Evolutionary conservation across 495 filamentous ascomycete genomes (phyloP).

Genomic region (Aspergillus diversus): DNA sequence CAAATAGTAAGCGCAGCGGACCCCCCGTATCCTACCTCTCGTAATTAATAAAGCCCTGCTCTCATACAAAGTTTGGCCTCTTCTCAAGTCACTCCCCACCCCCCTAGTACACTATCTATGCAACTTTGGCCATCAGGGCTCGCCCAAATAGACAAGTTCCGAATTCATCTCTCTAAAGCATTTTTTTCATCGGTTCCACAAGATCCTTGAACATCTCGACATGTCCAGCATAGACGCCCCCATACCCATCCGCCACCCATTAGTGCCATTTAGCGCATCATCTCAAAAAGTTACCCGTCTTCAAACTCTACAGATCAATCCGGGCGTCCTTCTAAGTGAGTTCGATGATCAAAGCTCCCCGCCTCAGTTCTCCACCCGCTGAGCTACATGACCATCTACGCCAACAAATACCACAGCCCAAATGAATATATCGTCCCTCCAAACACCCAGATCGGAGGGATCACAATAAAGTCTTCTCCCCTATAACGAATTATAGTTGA

Average conservation of each 20-base stretch:
- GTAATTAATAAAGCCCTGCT: too few species aligned
- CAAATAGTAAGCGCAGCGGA: too few species aligned
- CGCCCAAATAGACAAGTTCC: neutral
- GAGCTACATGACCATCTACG: slow-evolving; percentile 1
- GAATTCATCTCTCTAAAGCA: neutral
- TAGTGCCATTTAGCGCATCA: neutral
- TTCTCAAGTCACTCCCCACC: neutral
- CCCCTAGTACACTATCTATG: too few species aligned
- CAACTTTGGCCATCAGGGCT: neutral
- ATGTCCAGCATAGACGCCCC: neutral
- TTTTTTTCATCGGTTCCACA: neutral
- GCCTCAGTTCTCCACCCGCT: neutral
- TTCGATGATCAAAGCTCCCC: neutral
- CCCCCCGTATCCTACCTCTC: too few species aligned
- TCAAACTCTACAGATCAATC: slow-evolving; percentile 5
- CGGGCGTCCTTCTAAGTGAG: neutral
- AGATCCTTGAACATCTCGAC: slow-evolving; percentile 6
- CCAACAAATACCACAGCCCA: neutral
- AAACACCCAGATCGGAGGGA: neutral
- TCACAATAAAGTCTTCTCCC: neutral
- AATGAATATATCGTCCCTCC: neutral
- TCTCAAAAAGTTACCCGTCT: neutral
- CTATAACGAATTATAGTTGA: neutral
- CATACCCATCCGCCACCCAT: neutral
- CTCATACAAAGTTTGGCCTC: too few species aligned